Conservation (phyloP, 2,329 filamentous ascomycete genomes). For the Colletotrichum phormii region DNA sequence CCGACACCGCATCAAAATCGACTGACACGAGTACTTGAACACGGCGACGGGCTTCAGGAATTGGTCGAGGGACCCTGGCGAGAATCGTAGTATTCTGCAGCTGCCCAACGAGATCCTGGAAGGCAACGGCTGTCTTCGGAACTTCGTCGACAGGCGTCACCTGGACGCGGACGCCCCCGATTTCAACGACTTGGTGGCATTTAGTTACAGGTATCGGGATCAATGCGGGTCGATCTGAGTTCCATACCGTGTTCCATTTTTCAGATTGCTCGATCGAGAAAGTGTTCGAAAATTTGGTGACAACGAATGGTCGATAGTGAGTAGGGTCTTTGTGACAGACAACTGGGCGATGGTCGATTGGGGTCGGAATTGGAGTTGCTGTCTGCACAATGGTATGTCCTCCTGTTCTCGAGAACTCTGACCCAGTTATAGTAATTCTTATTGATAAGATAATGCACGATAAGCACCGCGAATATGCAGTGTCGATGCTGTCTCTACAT, state of each 20-base stretch:
- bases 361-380: not conserved
- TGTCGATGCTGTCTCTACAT: not conserved
- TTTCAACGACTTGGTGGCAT: constrained; percentile 5
- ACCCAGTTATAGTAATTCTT: not conserved
- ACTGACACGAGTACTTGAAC: constrained; percentile 47
- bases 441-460: not conserved
- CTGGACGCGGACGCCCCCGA: constrained; percentile 18
- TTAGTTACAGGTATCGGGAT: not conserved
- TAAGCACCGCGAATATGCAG: not conserved
- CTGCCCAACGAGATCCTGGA: not conserved
- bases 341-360: not conserved
- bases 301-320: not conserved
- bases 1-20: constrained; percentile 66
- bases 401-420: not conserved
- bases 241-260: not conserved
- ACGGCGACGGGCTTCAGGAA: constrained; percentile 23
- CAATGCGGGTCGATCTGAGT: not conserved
- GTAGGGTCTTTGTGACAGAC: no score
- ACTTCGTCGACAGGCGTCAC: not conserved
- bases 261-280: not conserved
- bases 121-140: not conserved
- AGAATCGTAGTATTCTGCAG: not conserved
- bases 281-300: not conserved
- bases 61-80: not conserved
- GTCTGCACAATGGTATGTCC: not conserved